Evolutionary conservation across 2,329 filamentous ascomycete genomes (phyloP), one percentile per base, ranked within the genome.

Genomic region (Sporothrix globosa): DNA sequence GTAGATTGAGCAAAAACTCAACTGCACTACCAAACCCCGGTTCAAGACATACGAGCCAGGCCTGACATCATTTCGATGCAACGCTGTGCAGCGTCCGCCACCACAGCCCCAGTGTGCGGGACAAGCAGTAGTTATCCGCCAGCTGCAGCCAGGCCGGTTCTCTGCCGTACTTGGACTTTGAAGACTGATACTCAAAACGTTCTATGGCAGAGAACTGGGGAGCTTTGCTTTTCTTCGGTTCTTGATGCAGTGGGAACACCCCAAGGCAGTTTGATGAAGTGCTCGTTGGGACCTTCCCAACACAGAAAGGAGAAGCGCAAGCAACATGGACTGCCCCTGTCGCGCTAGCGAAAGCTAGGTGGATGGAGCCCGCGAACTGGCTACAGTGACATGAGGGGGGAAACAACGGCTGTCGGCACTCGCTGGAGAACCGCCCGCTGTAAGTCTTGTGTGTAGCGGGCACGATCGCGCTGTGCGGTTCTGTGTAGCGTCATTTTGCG

Each of bases 401-500:
- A 4, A 58, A 58, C 17, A 27, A 61, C n/a, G 39, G 58, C 21
- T 63, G 58, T 63, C 39, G 39, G 58, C 56, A 39, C 39, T 44
- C 34, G 34, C 39, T 44, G 58, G 34, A 27, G 58, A 24, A 60
- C 41, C 14, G 27, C 14, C 24, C 27, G 24, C 50, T 52, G 19
- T 52, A 24, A 24, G 27, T 30, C 27, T 30, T 4, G 4, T 4
- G 27, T 27, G 27, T 27, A 2, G 27, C 27, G 27, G 27, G 27
- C 27, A 27, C 27, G 27, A 2, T 27, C 27, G 27, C 27, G 27
- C 54, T 60, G 56, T 30, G 39, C 41, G 24, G 6, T n/a, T 9
- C 27, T 46, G 10, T 61, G 39, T 24, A 44, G 58, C 39, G 58
- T 61, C 39, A 61, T 61, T 46, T 44, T 27, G 27, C 27, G 27